A percentile compares a stretch with the other conserved stretches of the same genome.
These are phyloP conservation scores for Aspergillus candidus DNA, from an alignment of 2,329 filamentous ascomycete species.

Conservation along the genomic window DNA sequence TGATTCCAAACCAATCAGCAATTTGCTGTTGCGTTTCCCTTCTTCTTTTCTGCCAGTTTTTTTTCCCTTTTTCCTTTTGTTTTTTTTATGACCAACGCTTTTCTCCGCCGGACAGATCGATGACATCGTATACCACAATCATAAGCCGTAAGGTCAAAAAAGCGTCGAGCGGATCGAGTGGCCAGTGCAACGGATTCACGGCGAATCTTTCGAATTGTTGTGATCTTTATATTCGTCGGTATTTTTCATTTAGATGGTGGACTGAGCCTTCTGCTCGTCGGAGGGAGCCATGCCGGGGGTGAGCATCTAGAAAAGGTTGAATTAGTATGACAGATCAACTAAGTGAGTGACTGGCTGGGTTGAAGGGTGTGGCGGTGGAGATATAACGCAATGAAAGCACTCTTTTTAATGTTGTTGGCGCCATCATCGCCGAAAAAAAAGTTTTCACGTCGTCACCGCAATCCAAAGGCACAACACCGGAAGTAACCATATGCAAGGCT, in stretches of 20 bases:
- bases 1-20: no score
- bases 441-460: constrained; percentile 5
- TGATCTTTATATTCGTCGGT: constrained; percentile 15
- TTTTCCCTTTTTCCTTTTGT: no score
- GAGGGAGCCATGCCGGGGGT: constrained; percentile 29
- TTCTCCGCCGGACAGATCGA: constrained; percentile 9
- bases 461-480: no score
- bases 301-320: constrained; percentile 31
- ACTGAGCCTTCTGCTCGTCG: constrained; percentile 27
- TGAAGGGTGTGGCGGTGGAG: no score
- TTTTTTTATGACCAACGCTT: constrained; percentile 1
- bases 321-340: constrained; percentile 13
- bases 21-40: no score
- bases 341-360: no score
- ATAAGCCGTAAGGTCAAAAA: no score
- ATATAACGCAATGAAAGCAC: no score
- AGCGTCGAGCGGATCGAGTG: no score
- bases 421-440: not conserved
- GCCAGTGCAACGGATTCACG: not conserved
- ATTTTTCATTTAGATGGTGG: constrained; percentile 32
- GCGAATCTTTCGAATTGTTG: constrained; percentile 12
- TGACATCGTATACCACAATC: not conserved
- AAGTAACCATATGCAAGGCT: no score
- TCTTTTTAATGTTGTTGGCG: no score
- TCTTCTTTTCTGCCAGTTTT: no score